Percentiles rank a stretch among this genome's conserved stretches.
Evolutionary conservation across 768 basidiomycete genomes (phyloP).

Genomic region (Pisolithus marmoratus): DNA sequence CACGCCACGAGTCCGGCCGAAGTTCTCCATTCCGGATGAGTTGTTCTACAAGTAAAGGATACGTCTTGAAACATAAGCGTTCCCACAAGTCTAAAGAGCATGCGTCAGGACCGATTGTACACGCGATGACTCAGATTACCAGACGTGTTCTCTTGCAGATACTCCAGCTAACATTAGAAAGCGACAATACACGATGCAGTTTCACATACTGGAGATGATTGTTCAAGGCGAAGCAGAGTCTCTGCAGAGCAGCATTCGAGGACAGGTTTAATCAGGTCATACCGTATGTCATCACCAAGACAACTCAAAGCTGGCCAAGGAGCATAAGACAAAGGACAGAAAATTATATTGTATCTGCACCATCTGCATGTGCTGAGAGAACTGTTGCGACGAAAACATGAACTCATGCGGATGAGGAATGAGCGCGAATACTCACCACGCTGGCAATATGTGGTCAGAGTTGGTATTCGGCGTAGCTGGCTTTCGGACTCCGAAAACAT

Average conservation of each 20-base stretch:
- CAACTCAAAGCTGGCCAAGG: constrained; percentile 50
- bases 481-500: constrained; percentile 35
- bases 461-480: constrained; percentile 42
- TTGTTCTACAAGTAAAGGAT: constrained; percentile 47
- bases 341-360: constrained; percentile 33
- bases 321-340: neutral
- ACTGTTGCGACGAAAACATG: constrained; percentile 35
- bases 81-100: constrained; percentile 58
- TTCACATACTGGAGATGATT: constrained; percentile 57
- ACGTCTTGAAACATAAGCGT: constrained; percentile 54
- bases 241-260: constrained; percentile 69
- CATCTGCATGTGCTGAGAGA: constrained; percentile 53
- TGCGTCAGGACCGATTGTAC: constrained; percentile 3
- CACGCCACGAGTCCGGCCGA: constrained; percentile 61
- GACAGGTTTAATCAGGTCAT: constrained; percentile 64
- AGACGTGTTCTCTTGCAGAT: constrained; percentile 49
- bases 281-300: constrained; percentile 57
- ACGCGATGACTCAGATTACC: constrained; percentile 31
- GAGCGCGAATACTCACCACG: constrained; percentile 43
- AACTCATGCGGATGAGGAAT: constrained; percentile 5
- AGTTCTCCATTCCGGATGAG: constrained; percentile 35
- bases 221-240: constrained; percentile 63
- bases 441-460: constrained; percentile 67
- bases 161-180: constrained; percentile 31
- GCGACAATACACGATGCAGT: constrained; percentile 3